Base-by-base conservation (phyloP, 2,329 filamentous ascomycete genomes). In the Fusarium staphyleae region DNA sequence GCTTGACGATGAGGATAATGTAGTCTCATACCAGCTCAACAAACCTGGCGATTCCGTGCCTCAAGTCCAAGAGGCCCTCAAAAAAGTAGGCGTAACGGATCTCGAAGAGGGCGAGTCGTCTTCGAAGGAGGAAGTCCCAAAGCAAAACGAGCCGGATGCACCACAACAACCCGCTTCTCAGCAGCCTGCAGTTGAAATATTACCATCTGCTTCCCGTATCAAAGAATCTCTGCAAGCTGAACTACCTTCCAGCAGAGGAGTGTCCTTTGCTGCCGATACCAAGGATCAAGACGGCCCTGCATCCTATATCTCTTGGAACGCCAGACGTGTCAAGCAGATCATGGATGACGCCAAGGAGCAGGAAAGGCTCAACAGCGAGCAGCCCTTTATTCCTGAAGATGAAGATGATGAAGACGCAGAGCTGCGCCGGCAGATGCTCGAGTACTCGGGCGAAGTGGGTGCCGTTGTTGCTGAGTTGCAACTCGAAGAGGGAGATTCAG, bases 391-490 rank as follows among this genome's bases (percentile, higher is more conserved):
- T 12, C 89, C 91, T 2, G 81, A 87, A 1, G 82, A 89, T 44
- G 95, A 99, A 66, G 85, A 88, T 0, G 79, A 83, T 11, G 92
- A 96, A 61, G 93, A 97, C 58, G 89, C 91, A 4, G 82, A 82
- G 26, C 74, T 96, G 18, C 87, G 95, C 5, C 85, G 87, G 51
- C 87, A 97, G 68, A 98, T 99, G 93, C 80, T 98, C 7, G 83
- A 90, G 58, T 99, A 98, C 69, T 88, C 96, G 73, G 87, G 88
- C 36, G 93, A 98, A 72, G 87, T 99, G 51, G 91, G 92, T 4
- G 86, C 91, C 30, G 90, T 99, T 3, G 95, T 99, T 13, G 95
- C 95, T 13, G 92, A 98, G 74, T 82, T 99, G 37, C 85, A 96
- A 52, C 74, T 98, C 2, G 91, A 96, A 57, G 87, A 93, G 54